Evolutionary conservation across 805 yeast species (phyloP).

Genomic region (Pichia nanzhaoensis): DNA sequence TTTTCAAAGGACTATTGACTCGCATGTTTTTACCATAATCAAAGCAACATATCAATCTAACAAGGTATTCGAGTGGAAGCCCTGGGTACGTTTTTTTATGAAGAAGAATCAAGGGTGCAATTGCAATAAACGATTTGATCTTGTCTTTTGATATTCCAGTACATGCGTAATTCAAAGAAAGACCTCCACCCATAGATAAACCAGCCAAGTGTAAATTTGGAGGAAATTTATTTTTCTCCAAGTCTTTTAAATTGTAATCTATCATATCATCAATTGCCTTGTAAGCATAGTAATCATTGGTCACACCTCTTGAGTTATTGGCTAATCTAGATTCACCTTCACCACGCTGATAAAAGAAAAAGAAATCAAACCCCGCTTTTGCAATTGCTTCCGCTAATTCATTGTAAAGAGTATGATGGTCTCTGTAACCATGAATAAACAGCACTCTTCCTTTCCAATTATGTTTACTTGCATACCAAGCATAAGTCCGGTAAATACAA

Average conservation of each 20-base stretch:
- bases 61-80: constrained; percentile 32
- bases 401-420: constrained; percentile 42
- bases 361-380: constrained; percentile 52
- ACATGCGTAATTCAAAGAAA: constrained; percentile 54
- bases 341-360: constrained; percentile 71
- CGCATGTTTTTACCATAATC: constrained; percentile 38
- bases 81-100: constrained; percentile 58
- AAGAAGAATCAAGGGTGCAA: constrained; percentile 55
- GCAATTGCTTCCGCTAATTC: constrained; percentile 49
- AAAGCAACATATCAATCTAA: constrained; percentile 36
- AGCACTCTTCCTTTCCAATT: constrained; percentile 46
- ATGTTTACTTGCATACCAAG: constrained; percentile 6
- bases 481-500: constrained; percentile 20
- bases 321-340: constrained; percentile 55
- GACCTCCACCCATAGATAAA: constrained; percentile 82
- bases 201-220: constrained; percentile 49
- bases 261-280: constrained; percentile 57
- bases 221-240: constrained; percentile 11
- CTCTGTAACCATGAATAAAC: constrained; percentile 69
- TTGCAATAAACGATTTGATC: constrained; percentile 40
- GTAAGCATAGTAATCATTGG: constrained; percentile 50
- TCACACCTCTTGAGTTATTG: constrained; percentile 45
- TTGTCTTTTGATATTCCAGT: constrained; percentile 43
- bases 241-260: constrained; percentile 36
- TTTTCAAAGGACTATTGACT: constrained; percentile 48